Evolutionary conservation across 2,329 filamentous ascomycete species (phyloP), one percentile per base, ranked within the genome.

Genomic region (Dactylonectria macrodidyma): DNA sequence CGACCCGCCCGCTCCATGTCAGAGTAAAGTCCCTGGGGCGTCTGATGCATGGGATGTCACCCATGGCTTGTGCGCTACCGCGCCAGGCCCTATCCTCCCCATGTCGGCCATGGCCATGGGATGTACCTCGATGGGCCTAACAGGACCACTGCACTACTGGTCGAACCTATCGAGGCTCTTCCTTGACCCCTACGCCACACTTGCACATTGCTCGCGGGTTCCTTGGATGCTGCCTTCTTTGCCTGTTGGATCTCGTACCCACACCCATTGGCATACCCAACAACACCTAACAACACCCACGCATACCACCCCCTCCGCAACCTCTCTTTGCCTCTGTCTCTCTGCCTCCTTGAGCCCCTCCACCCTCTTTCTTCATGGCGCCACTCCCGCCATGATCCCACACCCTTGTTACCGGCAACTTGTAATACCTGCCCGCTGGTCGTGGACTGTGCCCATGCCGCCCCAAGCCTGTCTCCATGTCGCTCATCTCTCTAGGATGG

Each of bases 141-240:
- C 66, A 75, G 71, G 69, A 72, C 71, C 70, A 64, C 30, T 69
- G 66, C 58, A 62, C 70, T 72, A 61, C 67, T 54, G 67, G 70
- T 68, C 59, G 65, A 71, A 54, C 75, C 74, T 76, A 77, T 79
- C 75, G 75, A 78, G 77, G 71, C 72, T 76, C 73, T 69, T 71
- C 72, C 59, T 71, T 72, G 70, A 73, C 75, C 75, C 71, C 78
- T 77, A 79, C 76, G 75, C 75, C 73, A 72, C 66, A 63, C 70
- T 72, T 74, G 73, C 74, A 69, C 74, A 68, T 75, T 68, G 57
- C 72, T 56, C 69, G 69, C 54, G 65, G 71, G 71, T 73, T 71
- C 74, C 71, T 72, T 75, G 72, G 68, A 63, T 66, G 62, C 71
- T 76, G 66, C 66, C 69, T 69, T 54, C 62, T 36, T 62, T 55